These are phyloP conservation scores for Coniophora puteana DNA, from an alignment of 1,284 basidiomycete genomes.

Conservation along the genomic window DNA sequence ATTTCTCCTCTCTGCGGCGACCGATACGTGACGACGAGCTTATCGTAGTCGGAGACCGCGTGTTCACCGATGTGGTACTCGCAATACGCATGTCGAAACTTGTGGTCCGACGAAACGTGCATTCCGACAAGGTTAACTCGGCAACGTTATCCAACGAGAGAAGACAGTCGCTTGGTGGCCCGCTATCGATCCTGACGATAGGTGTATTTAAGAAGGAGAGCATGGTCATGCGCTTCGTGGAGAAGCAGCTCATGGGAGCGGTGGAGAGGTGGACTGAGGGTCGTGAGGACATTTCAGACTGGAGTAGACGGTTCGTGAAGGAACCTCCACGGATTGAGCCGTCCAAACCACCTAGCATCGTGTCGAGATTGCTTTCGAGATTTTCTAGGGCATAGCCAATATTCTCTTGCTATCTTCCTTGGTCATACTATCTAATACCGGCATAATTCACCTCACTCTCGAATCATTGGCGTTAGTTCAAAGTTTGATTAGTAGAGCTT, in stretches of 20 bases:
- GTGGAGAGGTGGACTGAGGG: slow-evolving; percentile 34
- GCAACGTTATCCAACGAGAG: slow-evolving; percentile 10
- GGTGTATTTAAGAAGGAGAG: slow-evolving; percentile 65
- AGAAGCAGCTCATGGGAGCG: slow-evolving; percentile 44
- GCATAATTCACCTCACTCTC: too few relatives aligned
- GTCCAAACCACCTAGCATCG: slow-evolving; percentile 1
- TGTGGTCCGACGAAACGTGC: neutral
- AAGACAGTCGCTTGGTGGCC: slow-evolving; percentile 35
- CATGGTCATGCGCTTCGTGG: slow-evolving; percentile 54
- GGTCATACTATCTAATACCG: too few relatives aligned
- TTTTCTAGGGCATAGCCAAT: too few relatives aligned
- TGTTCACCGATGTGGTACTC: slow-evolving; percentile 89
- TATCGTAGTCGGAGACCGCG: slow-evolving; percentile 84
- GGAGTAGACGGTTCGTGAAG: slow-evolving; percentile 4
- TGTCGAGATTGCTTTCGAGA: slow-evolving; percentile 1
- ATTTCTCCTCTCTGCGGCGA: slow-evolving; percentile 37
- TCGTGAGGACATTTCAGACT: neutral
- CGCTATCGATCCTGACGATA: slow-evolving; percentile 65
- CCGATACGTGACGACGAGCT: slow-evolving; percentile 60
- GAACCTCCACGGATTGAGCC: neutral
- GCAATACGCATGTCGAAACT: slow-evolving; percentile 62
- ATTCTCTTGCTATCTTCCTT: too few relatives aligned
- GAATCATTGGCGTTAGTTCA: too few relatives aligned
- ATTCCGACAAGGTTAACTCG: slow-evolving; percentile 15
- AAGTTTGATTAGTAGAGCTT: too few relatives aligned